Percentiles rank a stretch among this genome's conserved stretches.
These are phyloP conservation scores for Hirsutella rhossiliensis DNA, from an alignment of 2,329 filamentous ascomycete species.

Conservation along the genomic window DNA sequence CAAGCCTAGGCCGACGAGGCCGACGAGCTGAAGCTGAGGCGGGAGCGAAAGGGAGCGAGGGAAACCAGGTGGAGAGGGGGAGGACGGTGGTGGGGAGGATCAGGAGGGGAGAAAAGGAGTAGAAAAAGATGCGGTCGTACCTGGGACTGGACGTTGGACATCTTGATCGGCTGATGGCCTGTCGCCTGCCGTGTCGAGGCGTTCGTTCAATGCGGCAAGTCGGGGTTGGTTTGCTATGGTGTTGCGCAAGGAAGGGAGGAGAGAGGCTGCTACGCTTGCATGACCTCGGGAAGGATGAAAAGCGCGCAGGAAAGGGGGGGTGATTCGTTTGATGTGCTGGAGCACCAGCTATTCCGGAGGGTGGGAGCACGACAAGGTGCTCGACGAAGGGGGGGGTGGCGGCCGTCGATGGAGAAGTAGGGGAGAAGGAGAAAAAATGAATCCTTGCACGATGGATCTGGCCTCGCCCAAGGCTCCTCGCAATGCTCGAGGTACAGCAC, in stretches of 20 bases:
- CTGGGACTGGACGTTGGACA: slow-evolving; percentile 48
- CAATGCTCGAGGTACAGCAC: too few relatives aligned
- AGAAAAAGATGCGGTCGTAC: slow-evolving; percentile 22
- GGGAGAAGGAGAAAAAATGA: slow-evolving; percentile 7
- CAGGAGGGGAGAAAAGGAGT: background rate
- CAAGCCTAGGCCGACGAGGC: background rate
- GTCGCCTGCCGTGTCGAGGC: slow-evolving; percentile 32
- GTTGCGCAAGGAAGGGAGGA: slow-evolving; percentile 13
- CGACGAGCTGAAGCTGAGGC: background rate
- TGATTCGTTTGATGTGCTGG: background rate
- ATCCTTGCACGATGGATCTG: background rate
- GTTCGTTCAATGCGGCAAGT: slow-evolving; percentile 22
- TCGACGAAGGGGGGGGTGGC: background rate
- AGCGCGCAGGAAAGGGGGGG: slow-evolving; percentile 8
- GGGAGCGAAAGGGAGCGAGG: background rate
- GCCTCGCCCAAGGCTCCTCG: too few relatives aligned
- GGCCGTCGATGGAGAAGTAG: background rate
- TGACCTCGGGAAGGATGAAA: slow-evolving; percentile 20
- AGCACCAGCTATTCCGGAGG: too few relatives aligned
- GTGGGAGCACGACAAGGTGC: too few relatives aligned
- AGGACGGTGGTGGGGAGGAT: background rate
- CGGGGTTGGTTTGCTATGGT: slow-evolving; percentile 14
- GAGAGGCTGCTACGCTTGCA: slow-evolving; percentile 21
- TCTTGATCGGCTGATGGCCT: slow-evolving; percentile 35
- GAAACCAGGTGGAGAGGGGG: background rate